Evolutionary conservation across 164 flowering plant genomes (phyloP).

Genomic region (Paratinospora sagittata): DNA sequence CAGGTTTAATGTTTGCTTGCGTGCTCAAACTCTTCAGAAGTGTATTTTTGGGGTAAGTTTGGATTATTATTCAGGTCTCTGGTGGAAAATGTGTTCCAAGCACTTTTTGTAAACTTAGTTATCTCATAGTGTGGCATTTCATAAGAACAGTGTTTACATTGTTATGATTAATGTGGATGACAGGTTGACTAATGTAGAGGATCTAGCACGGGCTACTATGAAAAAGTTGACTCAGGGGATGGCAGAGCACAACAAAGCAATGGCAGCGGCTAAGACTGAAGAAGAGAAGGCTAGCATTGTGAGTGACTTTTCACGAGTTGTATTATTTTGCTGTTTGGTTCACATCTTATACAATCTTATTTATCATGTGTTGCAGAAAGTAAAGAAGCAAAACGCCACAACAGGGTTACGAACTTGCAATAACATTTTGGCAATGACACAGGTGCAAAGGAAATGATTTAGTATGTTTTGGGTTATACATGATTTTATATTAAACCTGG

Average conservation of each 20-base stretch:
- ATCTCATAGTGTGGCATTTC: neutral
- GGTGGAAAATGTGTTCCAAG: neutral
- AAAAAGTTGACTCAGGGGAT: constrained; percentile 87
- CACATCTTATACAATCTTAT: constrained; percentile 9
- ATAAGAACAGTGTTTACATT: constrained; percentile 1
- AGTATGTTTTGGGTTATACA: neutral
- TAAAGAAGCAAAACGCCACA: constrained; percentile 66
- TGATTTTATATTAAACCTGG: neutral
- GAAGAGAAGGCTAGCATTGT: constrained; percentile 71
- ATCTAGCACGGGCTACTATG: constrained; percentile 65
- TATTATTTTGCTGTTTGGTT: constrained; percentile 3
- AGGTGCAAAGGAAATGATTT: constrained; percentile 38
- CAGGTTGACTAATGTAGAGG: constrained; percentile 81
- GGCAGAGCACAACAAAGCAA: constrained; percentile 75
- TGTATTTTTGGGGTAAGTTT: neutral
- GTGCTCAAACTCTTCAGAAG: neutral
- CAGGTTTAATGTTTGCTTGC: neutral
- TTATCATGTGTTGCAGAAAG: constrained; percentile 46
- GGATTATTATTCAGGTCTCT: neutral
- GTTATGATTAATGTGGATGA: constrained; percentile 6
- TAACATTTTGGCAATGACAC: constrained; percentile 86
- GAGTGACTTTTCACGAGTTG: constrained; percentile 25
- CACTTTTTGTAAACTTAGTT: neutral
- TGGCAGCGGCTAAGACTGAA: constrained; percentile 81
- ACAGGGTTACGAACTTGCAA: constrained; percentile 84